Evolutionary conservation across 2,329 filamentous ascomycete species (phyloP).

Genomic region (Cladophialophora yegresii): DNA sequence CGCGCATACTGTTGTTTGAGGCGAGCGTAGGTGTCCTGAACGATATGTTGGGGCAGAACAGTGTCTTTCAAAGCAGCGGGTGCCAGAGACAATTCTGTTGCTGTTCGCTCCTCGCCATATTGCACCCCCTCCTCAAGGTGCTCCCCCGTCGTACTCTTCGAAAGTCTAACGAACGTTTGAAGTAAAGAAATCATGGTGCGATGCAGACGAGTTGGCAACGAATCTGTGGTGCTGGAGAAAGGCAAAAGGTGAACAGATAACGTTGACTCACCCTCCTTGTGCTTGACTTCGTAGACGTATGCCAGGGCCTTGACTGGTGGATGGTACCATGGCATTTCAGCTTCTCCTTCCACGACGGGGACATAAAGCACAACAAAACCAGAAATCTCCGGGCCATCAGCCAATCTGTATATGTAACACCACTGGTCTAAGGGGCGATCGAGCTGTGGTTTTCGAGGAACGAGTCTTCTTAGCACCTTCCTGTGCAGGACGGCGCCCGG

Average conservation of each 20-base stretch:
- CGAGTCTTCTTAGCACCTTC: conserved; percentile 71
- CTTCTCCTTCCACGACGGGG: conserved; percentile 65
- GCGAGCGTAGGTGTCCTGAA: conserved; percentile 79
- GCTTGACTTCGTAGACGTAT: conserved; percentile 57
- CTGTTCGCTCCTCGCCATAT: conserved; percentile 70
- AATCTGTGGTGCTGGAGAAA: conserved; percentile 44
- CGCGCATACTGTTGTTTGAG: conserved; percentile 80
- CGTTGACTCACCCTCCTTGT: conserved; percentile 32
- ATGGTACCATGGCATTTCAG: conserved; percentile 83
- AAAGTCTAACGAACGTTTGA: conserved; percentile 44
- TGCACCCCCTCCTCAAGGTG: not conserved
- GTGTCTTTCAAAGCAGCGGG: conserved; percentile 84
- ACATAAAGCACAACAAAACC: conserved; percentile 68
- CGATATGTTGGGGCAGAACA: conserved; percentile 71
- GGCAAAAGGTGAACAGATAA: conserved; percentile 57
- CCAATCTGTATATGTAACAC: conserved; percentile 65
- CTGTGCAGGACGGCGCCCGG: conserved; percentile 53
- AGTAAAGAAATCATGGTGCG: conserved; percentile 45
- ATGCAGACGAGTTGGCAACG: conserved; percentile 45
- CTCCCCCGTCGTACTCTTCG: conserved; percentile 25
- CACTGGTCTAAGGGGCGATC: conserved; percentile 79
- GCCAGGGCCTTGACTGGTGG: conserved; percentile 73
- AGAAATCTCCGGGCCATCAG: conserved; percentile 18
- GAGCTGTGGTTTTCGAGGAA: conserved; percentile 77
- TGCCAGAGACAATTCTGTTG: conserved; percentile 63